Evolutionary conservation across 495 filamentous ascomycete genomes (phyloP).

Genomic region (Penicillium malachiteum): DNA sequence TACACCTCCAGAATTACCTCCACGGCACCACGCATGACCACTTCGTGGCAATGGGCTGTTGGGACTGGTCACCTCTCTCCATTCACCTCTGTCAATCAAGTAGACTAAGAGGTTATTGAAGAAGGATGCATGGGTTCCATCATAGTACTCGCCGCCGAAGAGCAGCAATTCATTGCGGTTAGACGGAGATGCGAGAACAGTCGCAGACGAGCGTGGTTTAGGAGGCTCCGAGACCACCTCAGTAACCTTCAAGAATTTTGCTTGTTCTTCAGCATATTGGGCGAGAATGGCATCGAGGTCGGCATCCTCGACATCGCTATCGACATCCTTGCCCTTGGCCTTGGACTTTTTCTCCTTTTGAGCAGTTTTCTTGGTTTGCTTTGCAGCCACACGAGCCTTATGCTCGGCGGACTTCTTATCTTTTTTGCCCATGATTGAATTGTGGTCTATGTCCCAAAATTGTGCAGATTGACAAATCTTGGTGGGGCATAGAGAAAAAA

Average conservation of each 20-base stretch:
- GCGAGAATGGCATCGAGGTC: conserved; percentile 96
- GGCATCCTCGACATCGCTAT: conserved; percentile 86
- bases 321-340: conserved; percentile 56
- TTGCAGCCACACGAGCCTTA: conserved; percentile 54
- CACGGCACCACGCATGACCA: conserved; percentile 90
- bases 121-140: conserved; percentile 61
- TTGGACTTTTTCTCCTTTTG: conserved; percentile 76
- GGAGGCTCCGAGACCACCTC: conserved; percentile 76
- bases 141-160: conserved; percentile 79
- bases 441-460: conserved; percentile 2
- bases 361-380: conserved; percentile 60
- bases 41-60: conserved; percentile 89
- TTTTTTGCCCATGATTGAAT: conserved; percentile 49
- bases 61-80: conserved; percentile 82
- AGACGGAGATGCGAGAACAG: conserved; percentile 76
- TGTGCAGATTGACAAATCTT: conserved; percentile 6
- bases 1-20: conserved; percentile 78
- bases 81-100: conserved; percentile 80
- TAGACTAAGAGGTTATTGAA: conserved; percentile 83
- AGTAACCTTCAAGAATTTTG: conserved; percentile 89
- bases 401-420: conserved; percentile 55
- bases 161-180: conserved; percentile 88
- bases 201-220: conserved; percentile 71
- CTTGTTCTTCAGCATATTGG: conserved; percentile 80
- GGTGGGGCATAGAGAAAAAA: conserved; percentile 30